Conservation (phyloP, 2,329 filamentous ascomycete species). For the Fusarium gaditjirri region DNA sequence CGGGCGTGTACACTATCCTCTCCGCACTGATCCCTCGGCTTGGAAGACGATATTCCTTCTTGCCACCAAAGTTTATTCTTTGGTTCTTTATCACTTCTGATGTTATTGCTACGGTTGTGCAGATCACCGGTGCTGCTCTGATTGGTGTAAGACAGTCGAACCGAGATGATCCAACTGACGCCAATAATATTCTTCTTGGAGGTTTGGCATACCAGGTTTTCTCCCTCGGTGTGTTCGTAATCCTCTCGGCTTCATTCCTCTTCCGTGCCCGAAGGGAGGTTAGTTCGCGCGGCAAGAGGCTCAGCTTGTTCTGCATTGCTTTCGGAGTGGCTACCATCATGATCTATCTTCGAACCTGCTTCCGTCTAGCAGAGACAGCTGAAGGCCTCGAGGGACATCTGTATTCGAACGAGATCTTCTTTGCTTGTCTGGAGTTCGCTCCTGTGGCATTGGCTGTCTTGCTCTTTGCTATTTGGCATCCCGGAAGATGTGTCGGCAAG, state of each 20-base stretch:
- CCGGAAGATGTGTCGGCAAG: slow-evolving; percentile 45
- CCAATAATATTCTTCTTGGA: slow-evolving; percentile 66
- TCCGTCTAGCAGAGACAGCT: slow-evolving; percentile 64
- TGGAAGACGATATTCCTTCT: slow-evolving; percentile 55
- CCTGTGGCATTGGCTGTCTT: slow-evolving; percentile 62
- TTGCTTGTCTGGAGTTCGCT: slow-evolving; percentile 64
- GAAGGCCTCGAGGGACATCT: slow-evolving; percentile 59
- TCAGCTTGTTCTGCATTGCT: slow-evolving; percentile 54
- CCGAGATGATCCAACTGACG: slow-evolving; percentile 59
- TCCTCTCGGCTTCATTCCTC: slow-evolving; percentile 56
- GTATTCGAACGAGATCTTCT: slow-evolving; percentile 62
- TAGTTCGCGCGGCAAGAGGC: slow-evolving; percentile 34
- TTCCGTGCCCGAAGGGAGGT: slow-evolving; percentile 49
- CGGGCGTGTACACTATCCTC: slow-evolving; percentile 65
- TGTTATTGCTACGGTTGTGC: slow-evolving; percentile 62
- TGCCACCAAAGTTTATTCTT: slow-evolving; percentile 59
- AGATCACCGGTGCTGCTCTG: slow-evolving; percentile 64
- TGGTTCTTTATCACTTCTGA: slow-evolving; percentile 66
- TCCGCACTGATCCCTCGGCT: slow-evolving; percentile 60
- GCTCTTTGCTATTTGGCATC: slow-evolving; percentile 52
- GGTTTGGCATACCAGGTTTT: slow-evolving; percentile 66
- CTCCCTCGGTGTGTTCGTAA: slow-evolving; percentile 60
- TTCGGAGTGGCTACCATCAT: slow-evolving; percentile 58
- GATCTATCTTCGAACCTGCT: slow-evolving; percentile 63
- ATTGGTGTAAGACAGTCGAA: slow-evolving; percentile 62